Percentiles rank a stretch among this genome's conserved stretches.
Evolutionary conservation across 176 grass and related monocot genomes (phyloP).

Genomic region (Zea luxurians): DNA sequence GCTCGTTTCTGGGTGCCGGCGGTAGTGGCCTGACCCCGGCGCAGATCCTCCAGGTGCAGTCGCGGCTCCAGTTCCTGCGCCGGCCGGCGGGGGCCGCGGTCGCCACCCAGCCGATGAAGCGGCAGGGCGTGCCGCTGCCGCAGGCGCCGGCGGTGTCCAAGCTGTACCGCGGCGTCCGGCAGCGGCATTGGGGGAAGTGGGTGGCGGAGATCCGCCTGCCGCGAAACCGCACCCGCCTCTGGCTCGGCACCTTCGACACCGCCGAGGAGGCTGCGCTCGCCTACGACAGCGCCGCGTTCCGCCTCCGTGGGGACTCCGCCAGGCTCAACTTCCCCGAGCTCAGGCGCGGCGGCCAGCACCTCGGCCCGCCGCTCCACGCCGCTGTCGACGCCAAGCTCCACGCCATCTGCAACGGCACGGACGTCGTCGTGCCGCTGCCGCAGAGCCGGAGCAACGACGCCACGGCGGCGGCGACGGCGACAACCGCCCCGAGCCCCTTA

Average conservation of each 20-base stretch:
- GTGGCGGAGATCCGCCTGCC: slow-evolving; percentile 80
- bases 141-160: slow-evolving; percentile 35
- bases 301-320: slow-evolving; percentile 60
- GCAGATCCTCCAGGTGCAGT: slow-evolving; percentile 38
- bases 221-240: slow-evolving; percentile 78
- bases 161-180: slow-evolving; percentile 82
- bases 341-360: slow-evolving; percentile 45
- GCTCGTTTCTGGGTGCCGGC: slow-evolving; percentile 26
- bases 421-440: background rate
- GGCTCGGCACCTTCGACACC: slow-evolving; percentile 94
- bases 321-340: slow-evolving; percentile 76
- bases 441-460: slow-evolving; percentile 33
- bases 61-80: slow-evolving; percentile 43
- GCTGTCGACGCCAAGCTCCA: slow-evolving; percentile 62
- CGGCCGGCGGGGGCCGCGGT: slow-evolving; percentile 14
- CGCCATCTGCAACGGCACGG: slow-evolving; percentile 49
- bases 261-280: slow-evolving; percentile 83
- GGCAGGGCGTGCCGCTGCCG: background rate
- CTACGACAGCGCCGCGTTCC: slow-evolving; percentile 68
- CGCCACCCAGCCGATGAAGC: slow-evolving; percentile 66
- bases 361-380: slow-evolving; percentile 59
- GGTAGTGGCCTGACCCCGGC: slow-evolving; percentile 28
- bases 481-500: background rate
- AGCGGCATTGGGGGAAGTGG: slow-evolving; percentile 85
- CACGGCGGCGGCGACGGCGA: background rate